Percentiles rank a stretch among this genome's conserved stretches.
These are phyloP conservation scores for Scopulariopsis brevicaulis DNA, from an alignment of 2,329 filamentous ascomycete genomes.

Conservation along the genomic window DNA sequence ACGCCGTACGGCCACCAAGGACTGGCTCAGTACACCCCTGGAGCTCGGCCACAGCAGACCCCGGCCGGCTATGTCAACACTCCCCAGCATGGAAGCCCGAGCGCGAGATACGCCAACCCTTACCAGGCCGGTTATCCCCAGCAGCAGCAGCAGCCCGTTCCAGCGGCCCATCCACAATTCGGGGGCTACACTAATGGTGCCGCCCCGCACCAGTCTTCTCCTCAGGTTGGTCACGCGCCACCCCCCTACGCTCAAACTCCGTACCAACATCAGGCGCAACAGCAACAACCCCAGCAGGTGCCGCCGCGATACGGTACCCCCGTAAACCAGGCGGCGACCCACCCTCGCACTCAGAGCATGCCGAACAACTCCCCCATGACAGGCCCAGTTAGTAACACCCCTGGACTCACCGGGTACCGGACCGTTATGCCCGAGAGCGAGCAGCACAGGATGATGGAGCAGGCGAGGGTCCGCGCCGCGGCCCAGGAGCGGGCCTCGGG, in stretches of 20 bases:
- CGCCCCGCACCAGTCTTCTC: conserved; percentile 29
- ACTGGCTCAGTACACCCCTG: conserved; percentile 34
- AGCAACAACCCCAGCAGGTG: conserved; percentile 11
- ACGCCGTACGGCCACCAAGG: conserved; percentile 39
- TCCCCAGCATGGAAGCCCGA: conserved; percentile 26
- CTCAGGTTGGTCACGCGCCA: conserved; percentile 24
- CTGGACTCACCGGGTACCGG: conserved; percentile 32
- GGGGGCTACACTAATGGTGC: conserved; percentile 30
- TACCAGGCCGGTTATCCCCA: conserved; percentile 25
- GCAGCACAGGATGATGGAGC: conserved; percentile 37
- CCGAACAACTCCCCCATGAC: conserved; percentile 5
- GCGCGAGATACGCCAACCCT: conserved; percentile 25
- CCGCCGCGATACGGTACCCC: conserved; percentile 6
- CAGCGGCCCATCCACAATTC: conserved; percentile 14
- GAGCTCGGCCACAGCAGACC: conserved; percentile 30
- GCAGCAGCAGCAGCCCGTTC: conserved; percentile 16
- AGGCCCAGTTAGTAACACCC: conserved; percentile 7
- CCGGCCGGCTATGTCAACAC: conserved; percentile 21
- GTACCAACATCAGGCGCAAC: conserved; percentile 17
- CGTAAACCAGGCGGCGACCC: not conserved
- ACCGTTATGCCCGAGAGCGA: conserved; percentile 37
- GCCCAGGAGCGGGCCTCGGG: conserved; percentile 30
- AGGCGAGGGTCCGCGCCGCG: conserved; percentile 34
- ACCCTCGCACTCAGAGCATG: conserved; percentile 6
- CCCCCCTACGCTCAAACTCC: conserved; percentile 12